Conservation (phyloP, 345 rosid genomes). For the Brassica juncea region DNA sequence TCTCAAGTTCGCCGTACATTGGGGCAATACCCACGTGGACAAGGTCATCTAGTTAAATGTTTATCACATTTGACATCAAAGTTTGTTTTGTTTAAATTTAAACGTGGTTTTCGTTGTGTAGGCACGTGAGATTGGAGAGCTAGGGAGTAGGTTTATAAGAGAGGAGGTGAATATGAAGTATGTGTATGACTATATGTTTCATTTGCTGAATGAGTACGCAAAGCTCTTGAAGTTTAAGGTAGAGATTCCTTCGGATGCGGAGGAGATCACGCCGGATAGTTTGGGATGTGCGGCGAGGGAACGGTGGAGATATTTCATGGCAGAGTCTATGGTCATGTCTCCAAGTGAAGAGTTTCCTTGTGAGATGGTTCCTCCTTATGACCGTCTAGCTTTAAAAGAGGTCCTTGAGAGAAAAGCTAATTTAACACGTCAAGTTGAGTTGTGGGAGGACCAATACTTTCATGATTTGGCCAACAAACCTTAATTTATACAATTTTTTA, state of each 20-base stretch:
- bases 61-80: not conserved
- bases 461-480: constrained; percentile 14
- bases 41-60: constrained; percentile 19
- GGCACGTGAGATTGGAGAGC: constrained; percentile 66
- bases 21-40: constrained; percentile 57
- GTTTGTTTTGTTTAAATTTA: not conserved
- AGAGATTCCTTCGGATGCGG: constrained; percentile 41
- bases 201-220: constrained; percentile 57
- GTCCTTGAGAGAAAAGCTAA: constrained; percentile 1
- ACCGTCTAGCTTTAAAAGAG: not conserved
- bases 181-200: constrained; percentile 78
- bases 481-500: not conserved
- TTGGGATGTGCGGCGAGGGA: constrained; percentile 48
- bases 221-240: constrained; percentile 66
- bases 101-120: constrained; percentile 20
- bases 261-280: constrained; percentile 52
- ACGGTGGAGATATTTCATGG: constrained; percentile 49
- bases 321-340: constrained; percentile 53
- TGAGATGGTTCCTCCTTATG: constrained; percentile 13
- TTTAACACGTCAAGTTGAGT: constrained; percentile 48
- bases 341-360: constrained; percentile 41
- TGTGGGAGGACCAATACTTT: constrained; percentile 56
- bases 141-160: constrained; percentile 52
- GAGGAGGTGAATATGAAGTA: constrained; percentile 60
- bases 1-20: constrained; percentile 70